A percentile compares a stretch with the other conserved stretches of the same genome.
Evolutionary conservation across 2,329 filamentous ascomycete genomes (phyloP).

Genomic region (Trichoderma arundinaceum): DNA sequence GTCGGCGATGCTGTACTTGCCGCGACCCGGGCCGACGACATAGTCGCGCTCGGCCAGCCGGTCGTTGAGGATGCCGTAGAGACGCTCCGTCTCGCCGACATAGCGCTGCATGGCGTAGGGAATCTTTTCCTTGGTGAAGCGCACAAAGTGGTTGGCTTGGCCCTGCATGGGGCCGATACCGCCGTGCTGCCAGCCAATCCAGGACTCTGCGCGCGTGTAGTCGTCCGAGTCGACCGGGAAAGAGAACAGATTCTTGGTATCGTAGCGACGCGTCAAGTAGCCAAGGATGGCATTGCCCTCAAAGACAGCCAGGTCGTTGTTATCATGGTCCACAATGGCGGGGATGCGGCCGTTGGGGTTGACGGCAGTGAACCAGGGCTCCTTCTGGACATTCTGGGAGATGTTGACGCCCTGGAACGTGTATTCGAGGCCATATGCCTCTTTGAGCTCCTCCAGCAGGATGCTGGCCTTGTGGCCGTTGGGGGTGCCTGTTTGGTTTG

Average conservation of each 20-base stretch:
- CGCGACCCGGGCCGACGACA: slow-evolving; percentile 57
- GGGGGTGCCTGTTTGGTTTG: slow-evolving; percentile 48
- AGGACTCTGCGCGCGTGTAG: slow-evolving; percentile 48
- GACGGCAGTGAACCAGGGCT: slow-evolving; percentile 68
- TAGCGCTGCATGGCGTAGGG: slow-evolving; percentile 76
- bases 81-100: slow-evolving; percentile 73
- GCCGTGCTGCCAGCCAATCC: slow-evolving; percentile 76
- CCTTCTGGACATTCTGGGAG: slow-evolving; percentile 66
- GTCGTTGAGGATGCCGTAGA: slow-evolving; percentile 74
- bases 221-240: slow-evolving; percentile 48
- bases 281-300: slow-evolving; percentile 76
- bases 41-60: slow-evolving; percentile 62
- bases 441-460: slow-evolving; percentile 69
- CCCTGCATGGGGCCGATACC: slow-evolving; percentile 75
- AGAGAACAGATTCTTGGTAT: slow-evolving; percentile 57
- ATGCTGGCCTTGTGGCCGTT: slow-evolving; percentile 65
- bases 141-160: slow-evolving; percentile 75
- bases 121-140: slow-evolving; percentile 70
- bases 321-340: slow-evolving; percentile 69
- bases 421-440: slow-evolving; percentile 66
- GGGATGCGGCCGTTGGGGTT: slow-evolving; percentile 71
- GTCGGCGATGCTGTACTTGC: slow-evolving; percentile 71
- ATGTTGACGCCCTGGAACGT: slow-evolving; percentile 65
- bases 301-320: slow-evolving; percentile 67
- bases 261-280: slow-evolving; percentile 76